Evolutionary conservation across 2,329 filamentous ascomycete species (phyloP), one percentile per base, ranked within the genome.

Genomic region (Cladosporium sp.): DNA sequence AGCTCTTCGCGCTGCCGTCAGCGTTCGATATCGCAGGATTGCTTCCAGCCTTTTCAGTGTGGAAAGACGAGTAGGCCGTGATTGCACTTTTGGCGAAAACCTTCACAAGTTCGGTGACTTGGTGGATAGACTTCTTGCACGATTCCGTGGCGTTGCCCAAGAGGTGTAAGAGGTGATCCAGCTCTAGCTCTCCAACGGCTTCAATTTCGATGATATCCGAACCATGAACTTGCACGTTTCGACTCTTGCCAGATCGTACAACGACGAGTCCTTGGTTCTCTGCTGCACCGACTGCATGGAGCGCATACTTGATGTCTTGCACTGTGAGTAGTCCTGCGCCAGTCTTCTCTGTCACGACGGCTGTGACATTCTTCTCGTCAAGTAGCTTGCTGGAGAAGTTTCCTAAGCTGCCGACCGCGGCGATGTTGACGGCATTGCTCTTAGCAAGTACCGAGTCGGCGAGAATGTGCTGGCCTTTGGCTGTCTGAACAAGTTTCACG

Each of bases 301-400:
- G 49, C 2, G 67, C 64, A 34, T 67, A 59, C 5, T 60, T 63
- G 7, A 73, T 62, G 38, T 72, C 70, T 17, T 61, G 59, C 0
- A 67, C 63, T 8, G 69, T 69, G 8, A 69, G 45, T 3, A 68
- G 52, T 5, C 66, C 69, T 1, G 64, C 66, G 9, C 66, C 66
- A 17, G 49, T 51, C 19, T 65, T 60, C 20, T 69, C 64, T 1
- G 66, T 69, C 17, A 69, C 66, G 19, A 72, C 65, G 3, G 72
- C 71, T 3, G 69, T 67, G 52, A 73, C 66, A 51, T 69, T 60
- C 19, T 63, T 70, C 20, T 69, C 67, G 34, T 70, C 69, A 8
- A 73, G 63, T 17, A 73, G 50, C 50, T 71, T 72, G 60, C 66
- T 70, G 4, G 72, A 73, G 52, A 73, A 70, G 59, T 71, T 68